Conservation (phyloP, 2,329 filamentous ascomycete species). For the Exophiala oligosperma region DNA sequence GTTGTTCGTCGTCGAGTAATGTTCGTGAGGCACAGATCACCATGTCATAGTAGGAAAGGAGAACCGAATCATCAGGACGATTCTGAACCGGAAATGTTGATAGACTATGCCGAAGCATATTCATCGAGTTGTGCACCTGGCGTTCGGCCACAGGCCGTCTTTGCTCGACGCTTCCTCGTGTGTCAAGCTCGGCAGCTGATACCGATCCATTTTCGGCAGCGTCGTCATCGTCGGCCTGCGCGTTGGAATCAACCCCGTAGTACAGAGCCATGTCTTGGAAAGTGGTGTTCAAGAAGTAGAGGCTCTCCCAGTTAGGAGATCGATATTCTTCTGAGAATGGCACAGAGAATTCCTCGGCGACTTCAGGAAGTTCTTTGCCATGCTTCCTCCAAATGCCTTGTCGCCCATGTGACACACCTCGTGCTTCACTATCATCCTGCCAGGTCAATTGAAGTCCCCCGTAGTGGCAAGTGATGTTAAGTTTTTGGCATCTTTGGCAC, state of each 20-base stretch:
- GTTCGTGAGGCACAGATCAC: conserved; percentile 33
- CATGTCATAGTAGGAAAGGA: conserved; percentile 32
- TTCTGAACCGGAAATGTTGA: neutral
- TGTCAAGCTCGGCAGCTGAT: neutral
- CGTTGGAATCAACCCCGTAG: too few species aligned
- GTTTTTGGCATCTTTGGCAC: conserved; percentile 26
- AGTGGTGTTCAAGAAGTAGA: conserved; percentile 6
- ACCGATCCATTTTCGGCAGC: neutral
- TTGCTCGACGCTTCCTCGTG: neutral
- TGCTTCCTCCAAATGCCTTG: conserved; percentile 30
- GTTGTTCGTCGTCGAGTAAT: conserved; percentile 29
- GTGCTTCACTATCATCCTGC: conserved; percentile 32
- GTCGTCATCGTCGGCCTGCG: neutral
- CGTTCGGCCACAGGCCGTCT: neutral
- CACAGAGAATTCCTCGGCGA: neutral
- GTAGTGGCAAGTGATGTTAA: conserved; percentile 15
- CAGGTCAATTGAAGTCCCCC: conserved; percentile 27
- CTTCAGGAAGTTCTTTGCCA: neutral
- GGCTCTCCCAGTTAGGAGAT: neutral
- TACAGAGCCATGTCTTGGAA: conserved; percentile 2
- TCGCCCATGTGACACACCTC: conserved; percentile 32
- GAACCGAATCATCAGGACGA: conserved; percentile 18
- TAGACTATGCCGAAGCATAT: neutral
- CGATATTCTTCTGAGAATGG: neutral
- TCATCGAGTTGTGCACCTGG: neutral